Evolutionary conservation across 129 eudicot species (phyloP), one percentile per base, ranked within the genome.

Genomic region (Arctium lappa): DNA sequence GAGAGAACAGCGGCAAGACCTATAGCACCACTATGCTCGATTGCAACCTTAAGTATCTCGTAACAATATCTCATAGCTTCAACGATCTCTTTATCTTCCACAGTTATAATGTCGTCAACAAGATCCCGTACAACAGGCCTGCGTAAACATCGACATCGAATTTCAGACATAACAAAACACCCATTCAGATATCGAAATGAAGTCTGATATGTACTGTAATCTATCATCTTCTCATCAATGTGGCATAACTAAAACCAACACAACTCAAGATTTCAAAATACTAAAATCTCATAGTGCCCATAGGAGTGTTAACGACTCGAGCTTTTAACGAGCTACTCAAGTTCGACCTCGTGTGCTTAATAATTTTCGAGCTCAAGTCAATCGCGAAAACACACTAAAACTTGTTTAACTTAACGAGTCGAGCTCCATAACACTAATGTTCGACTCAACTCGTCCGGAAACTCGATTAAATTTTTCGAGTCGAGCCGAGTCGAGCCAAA

Each of bases 11-110:
- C 98, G 8, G 99, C 99, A 76, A 96, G 97, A 22, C 99, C 97
- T 15, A 96, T 93, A 37, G 98, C 99, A 85, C 97, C 99, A 85
- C 99, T 96, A 22, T 98, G 99, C 80, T 96, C 99, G 2, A 93
- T 91, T 48, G 94, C 98, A 33, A 91, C 89, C 89, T 96, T 96
- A 76, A 96, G 88, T 85, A 96, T 83, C 83, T 96, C 93, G 40
- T 93, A 96, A 80, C 95, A 93, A 46, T 86, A 90, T 81, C 88
- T 88, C 98, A 91, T 93, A 44, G 98, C 99, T 83, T 89, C 89
- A 33, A 96, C 56, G 22, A 96, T 96, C 80, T 93, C 95, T 46
- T 84, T 87, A 86, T 96, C 99, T 38, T 91, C 97, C 74, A 96
- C 93, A 1, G 86, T 84, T 78, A 96, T 90, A 71, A 96, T 77